Conservation (phyloP, 805 yeast species). For the Lachancea quebecensis region DNA sequence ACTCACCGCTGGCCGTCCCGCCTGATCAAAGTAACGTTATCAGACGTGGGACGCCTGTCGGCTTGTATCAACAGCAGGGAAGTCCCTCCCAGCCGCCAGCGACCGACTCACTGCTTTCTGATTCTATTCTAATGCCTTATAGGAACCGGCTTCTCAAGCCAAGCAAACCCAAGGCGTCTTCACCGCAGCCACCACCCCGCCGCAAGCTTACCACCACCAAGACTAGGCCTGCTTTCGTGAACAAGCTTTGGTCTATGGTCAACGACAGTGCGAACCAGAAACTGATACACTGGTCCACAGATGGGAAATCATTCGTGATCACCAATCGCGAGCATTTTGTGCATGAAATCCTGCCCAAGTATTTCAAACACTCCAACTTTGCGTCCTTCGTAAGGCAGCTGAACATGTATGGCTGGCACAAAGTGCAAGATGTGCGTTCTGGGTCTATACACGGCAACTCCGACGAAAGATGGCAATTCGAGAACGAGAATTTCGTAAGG, state of each 20-base stretch:
- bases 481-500: constrained; percentile 67
- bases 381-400: constrained; percentile 93
- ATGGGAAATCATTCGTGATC: constrained; percentile 82
- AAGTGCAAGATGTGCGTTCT: constrained; percentile 83
- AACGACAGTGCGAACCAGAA: constrained; percentile 67
- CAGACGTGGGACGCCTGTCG: constrained; percentile 9
- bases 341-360: constrained; percentile 76
- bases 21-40: constrained; percentile 1
- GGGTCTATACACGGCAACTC: constrained; percentile 54
- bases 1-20: constrained; percentile 1
- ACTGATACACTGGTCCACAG: constrained; percentile 76
- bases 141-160: constrained; percentile 4
- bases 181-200: constrained; percentile 3
- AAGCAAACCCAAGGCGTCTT: constrained; percentile 2
- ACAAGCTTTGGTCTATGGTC: constrained; percentile 93
- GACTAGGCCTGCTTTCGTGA: constrained; percentile 80
- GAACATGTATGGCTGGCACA: constrained; percentile 99
- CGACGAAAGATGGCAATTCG: constrained; percentile 88
- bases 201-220: constrained; percentile 32
- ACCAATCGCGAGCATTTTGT: constrained; percentile 76
- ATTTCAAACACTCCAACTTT: constrained; percentile 91
- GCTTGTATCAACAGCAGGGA: constrained; percentile 9
- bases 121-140: constrained; percentile 7
- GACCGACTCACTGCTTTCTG: constrained; percentile 5
- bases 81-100: constrained; percentile 1